phyloP scores from a whole-genome alignment of 805 yeast genomes.

The Henningerozyma blattae region DNA sequence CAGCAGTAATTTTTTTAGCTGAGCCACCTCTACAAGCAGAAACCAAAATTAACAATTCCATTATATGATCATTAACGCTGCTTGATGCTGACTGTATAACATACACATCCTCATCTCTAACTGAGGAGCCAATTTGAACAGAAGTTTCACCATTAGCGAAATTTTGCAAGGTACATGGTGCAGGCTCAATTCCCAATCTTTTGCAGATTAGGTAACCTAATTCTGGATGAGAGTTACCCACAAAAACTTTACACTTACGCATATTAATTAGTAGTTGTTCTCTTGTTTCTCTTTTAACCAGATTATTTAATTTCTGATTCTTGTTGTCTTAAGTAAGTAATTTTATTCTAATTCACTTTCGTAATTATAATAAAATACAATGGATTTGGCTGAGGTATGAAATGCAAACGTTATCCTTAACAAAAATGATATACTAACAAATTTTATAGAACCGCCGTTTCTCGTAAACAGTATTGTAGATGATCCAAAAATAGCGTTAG shows the following conservation, averaged over 20 bases:
- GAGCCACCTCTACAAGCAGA: constrained; percentile 97
- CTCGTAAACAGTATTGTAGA: no score
- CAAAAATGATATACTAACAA: no score
- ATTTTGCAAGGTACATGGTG: constrained; percentile 82
- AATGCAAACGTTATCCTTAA: no score
- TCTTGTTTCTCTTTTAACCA: no score
- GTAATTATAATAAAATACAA: no score
- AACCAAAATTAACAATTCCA: constrained; percentile 88
- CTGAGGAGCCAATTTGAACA: constrained; percentile 88
- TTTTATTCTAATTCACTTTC: no score
- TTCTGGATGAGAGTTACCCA: constrained; percentile 94
- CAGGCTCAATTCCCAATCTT: constrained; percentile 83
- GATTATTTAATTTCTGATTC: no score
- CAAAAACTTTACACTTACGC: constrained; percentile 96
- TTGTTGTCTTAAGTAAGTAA: no score
- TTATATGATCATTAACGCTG: constrained; percentile 81
- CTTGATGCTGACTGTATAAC: constrained; percentile 86
- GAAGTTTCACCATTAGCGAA: constrained; percentile 97
- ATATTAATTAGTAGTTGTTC: no score
- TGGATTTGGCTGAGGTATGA: no score
- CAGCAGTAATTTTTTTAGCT: constrained; percentile 93
- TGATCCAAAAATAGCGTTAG: no score
- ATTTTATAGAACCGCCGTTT: no score
- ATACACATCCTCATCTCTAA: constrained; percentile 93
- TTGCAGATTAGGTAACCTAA: constrained; percentile 85